Evolutionary conservation across 2,329 filamentous ascomycete genomes (phyloP), one percentile per base, ranked within the genome.

Genomic region (Cladosporium austrohemisphaericum): DNA sequence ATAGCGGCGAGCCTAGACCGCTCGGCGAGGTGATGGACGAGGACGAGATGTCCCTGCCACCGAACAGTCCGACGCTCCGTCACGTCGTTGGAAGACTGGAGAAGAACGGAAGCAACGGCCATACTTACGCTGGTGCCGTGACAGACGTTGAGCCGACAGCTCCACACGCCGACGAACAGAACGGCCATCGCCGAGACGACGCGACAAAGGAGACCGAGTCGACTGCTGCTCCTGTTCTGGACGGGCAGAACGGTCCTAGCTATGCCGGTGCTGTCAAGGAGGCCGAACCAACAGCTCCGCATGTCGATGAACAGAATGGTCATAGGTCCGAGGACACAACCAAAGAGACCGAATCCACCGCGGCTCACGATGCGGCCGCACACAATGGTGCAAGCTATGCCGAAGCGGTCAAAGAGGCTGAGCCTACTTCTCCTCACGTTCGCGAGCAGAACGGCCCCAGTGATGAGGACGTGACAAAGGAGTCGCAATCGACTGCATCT

Each of bases 11-110:
- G 44, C 60, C 63, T 20, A 57, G 65, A 14, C 56, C 64, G 16
- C 48, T 66, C 7, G 65, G 61, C 10, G 65, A 67, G 48, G 54
- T 67, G 35, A 61, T 68, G 29, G 65, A 68, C 40, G 64, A 68
- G 38, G 52, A 57, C 19, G 60, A 64, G 29, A 38, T 52, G 37
- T 45, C 50, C 47, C 33, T 51, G 41, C 51, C 54, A 26, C 56
- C 70, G 55, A 53, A 55, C 22, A 63, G 60, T 50, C 63, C 63
- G 19, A 54, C 55, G 14, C 46, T 66, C 23, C 49, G 63, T 29
- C 51, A 50, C 8, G 38, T 45, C 20, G 26, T 22, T 8, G 51
- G 46, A n/a, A 49, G 51, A 26, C 37, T 50, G 13, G 51, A 53
- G 28, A 41, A 41, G 7, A 19, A 22, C 11, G 31, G 22, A 9